A percentile compares a stretch with the other conserved stretches of the same genome.
Conservation (phyloP, 805 yeast species). For the Metschnikowia reukaufii region DNA sequence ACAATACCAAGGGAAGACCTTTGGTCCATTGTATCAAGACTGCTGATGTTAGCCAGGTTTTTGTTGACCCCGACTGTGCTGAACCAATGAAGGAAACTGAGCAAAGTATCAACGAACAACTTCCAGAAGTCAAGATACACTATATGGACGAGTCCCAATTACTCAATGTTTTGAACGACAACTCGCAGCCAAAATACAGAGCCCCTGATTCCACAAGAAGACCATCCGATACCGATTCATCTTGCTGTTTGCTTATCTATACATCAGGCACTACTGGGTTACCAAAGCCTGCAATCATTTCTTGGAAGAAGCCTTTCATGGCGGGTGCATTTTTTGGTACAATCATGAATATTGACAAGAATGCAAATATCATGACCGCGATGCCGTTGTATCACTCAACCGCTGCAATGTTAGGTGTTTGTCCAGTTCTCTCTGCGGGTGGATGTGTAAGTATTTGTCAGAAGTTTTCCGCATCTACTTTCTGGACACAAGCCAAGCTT, state of each 20-base stretch:
- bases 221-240: conserved; percentile 54
- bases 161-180: conserved; percentile 39
- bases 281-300: conserved; percentile 91
- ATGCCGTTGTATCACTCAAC: conserved; percentile 97
- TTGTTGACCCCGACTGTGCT: conserved; percentile 72
- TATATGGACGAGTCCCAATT: conserved; percentile 55
- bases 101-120: conserved; percentile 32
- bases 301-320: conserved; percentile 80
- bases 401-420: conserved; percentile 81
- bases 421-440: conserved; percentile 64
- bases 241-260: conserved; percentile 72
- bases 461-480: conserved; percentile 78
- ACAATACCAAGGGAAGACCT: conserved; percentile 70
- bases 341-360: conserved; percentile 56
- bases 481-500: conserved; percentile 85
- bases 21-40: conserved; percentile 76
- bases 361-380: conserved; percentile 73
- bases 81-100: conserved; percentile 53
- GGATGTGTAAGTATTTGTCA: conserved; percentile 76
- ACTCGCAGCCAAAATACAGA: conserved; percentile 49
- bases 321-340: conserved; percentile 71
- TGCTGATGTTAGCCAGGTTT: conserved; percentile 61
- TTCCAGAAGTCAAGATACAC: conserved; percentile 42
- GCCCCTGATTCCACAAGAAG: conserved; percentile 59
- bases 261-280: conserved; percentile 95